Percentiles rank a stretch among this genome's conserved stretches.
Conservation (phyloP, 176 grass and related monocot species). For the Juncus inflexus region DNA sequence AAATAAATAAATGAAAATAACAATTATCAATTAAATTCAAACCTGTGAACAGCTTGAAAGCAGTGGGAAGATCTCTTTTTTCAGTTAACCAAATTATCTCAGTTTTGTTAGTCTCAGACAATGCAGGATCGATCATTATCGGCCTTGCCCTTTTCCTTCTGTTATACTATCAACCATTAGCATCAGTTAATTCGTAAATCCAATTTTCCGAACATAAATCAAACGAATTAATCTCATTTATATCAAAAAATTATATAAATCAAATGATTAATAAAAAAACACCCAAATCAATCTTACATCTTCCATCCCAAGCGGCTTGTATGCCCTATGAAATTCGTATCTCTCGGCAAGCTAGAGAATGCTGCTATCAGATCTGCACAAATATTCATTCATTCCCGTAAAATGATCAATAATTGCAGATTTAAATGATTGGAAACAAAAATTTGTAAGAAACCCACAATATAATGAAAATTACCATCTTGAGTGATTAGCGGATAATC, state of each 20-base stretch:
- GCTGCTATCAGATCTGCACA: constrained; percentile 74
- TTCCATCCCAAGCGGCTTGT: constrained; percentile 93
- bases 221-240: not conserved
- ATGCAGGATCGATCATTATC: constrained; percentile 77
- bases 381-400: not conserved
- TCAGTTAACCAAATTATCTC: constrained; percentile 65
- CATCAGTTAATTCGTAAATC: not conserved
- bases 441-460: not conserved
- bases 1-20: no score
- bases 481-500: constrained; percentile 93
- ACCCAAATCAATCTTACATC: constrained; percentile 56
- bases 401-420: not conserved
- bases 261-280: not conserved
- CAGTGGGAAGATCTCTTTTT: constrained; percentile 56
- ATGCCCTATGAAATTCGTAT: constrained; percentile 90
- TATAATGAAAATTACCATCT: constrained; percentile 47
- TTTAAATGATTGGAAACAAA: not conserved
- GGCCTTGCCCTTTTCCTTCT: constrained; percentile 93
- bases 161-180: constrained; percentile 25
- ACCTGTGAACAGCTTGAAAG: constrained; percentile 96
- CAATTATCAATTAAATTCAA: not conserved
- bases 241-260: not conserved
- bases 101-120: constrained; percentile 49
- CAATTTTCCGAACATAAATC: not conserved
- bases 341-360: constrained; percentile 71